A percentile compares a stretch with the other conserved stretches of the same genome.
Evolutionary conservation across 2,329 filamentous ascomycete genomes (phyloP).

Genomic region (Alternaria postmessia): DNA sequence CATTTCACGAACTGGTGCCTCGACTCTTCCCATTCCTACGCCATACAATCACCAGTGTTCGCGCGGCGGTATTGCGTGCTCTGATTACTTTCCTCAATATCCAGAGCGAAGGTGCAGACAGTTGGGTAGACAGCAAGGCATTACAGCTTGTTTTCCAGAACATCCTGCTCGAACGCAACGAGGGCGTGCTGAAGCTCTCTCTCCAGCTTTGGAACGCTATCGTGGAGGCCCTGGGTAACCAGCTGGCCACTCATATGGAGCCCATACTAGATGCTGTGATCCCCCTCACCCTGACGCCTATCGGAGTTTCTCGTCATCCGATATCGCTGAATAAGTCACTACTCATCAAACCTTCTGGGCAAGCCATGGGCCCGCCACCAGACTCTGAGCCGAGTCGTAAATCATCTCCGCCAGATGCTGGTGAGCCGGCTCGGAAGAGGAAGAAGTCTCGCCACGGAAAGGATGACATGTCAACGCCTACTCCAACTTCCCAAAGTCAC

Average conservation of each 20-base stretch:
- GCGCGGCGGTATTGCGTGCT: constrained; percentile 90
- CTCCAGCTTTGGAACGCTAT: constrained; percentile 87
- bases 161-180: constrained; percentile 89
- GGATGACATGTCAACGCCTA: constrained; percentile 61
- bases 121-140: constrained; percentile 91
- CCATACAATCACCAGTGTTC: constrained; percentile 95
- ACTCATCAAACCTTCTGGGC: constrained; percentile 92
- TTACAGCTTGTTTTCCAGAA: constrained; percentile 94
- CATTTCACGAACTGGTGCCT: constrained; percentile 91
- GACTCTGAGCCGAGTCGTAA: constrained; percentile 33
- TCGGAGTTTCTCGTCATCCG: constrained; percentile 88
- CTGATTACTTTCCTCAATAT: constrained; percentile 92
- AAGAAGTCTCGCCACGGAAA: constrained; percentile 82
- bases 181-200: constrained; percentile 80
- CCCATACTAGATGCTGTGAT: constrained; percentile 82
- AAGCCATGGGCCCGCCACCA: constrained; percentile 71
- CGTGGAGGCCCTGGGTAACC: constrained; percentile 70
- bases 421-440: constrained; percentile 72
- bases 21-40: constrained; percentile 94
- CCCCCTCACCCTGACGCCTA: constrained; percentile 84
- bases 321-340: constrained; percentile 89
- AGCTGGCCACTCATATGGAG: constrained; percentile 76
- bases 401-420: constrained; percentile 45
- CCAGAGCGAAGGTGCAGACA: constrained; percentile 78
- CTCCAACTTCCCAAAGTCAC: constrained; percentile 70